phyloP scores from a whole-genome alignment of 164 flowering plant genomes.

The Echeveria elegans region DNA sequence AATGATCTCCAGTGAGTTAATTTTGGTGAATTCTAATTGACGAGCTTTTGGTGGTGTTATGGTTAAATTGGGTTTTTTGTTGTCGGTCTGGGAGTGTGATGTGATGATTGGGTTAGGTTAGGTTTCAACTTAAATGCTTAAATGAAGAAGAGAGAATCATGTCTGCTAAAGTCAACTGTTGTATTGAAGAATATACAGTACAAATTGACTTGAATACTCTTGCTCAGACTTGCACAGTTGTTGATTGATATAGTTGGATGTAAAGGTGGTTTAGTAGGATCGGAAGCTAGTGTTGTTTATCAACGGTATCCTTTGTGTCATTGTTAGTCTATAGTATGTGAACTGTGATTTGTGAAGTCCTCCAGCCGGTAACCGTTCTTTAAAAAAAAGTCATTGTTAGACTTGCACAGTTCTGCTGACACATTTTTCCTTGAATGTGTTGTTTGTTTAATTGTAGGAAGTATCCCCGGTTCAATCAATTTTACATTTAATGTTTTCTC shows the following conservation, averaged over 20 bases:
- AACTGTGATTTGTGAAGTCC: too few species aligned
- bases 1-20: background rate
- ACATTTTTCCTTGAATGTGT: background rate
- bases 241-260: background rate
- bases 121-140: background rate
- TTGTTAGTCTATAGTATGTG: background rate
- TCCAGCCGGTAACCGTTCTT: background rate
- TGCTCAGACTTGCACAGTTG: conserved; percentile 9
- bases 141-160: conserved; percentile 21
- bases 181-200: conserved; percentile 25
- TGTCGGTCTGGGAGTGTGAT: background rate
- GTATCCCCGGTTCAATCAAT: conserved; percentile 26
- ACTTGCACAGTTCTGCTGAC: too few species aligned
- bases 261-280: background rate
- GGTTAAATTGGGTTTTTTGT: background rate
- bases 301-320: background rate
- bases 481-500: conserved; percentile 53
- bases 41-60: background rate
- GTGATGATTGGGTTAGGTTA: background rate
- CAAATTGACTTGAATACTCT: background rate
- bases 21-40: background rate
- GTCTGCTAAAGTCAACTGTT: conserved; percentile 36
- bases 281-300: background rate
- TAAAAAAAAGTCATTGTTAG: too few species aligned
- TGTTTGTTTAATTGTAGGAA: conserved; percentile 27